These are phyloP conservation scores for Cutaneotrichosporon dermatis DNA, from an alignment of 1,284 basidiomycete genomes.

Conservation along the genomic window DNA sequence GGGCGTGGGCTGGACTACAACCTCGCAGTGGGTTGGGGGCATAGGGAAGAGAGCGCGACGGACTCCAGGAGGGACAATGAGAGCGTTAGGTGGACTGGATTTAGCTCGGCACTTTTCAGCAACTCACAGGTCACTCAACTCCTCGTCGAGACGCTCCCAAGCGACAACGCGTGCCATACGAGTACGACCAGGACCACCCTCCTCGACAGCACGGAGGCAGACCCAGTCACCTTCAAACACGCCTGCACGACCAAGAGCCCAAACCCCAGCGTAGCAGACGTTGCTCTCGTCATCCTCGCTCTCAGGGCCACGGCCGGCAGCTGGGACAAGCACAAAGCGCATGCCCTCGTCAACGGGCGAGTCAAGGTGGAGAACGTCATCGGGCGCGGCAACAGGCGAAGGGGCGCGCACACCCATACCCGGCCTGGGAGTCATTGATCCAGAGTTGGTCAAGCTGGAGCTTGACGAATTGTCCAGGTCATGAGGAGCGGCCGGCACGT, in stretches of 20 bases:
- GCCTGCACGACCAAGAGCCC: slow-evolving; percentile 67
- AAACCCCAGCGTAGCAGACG: slow-evolving; percentile 42
- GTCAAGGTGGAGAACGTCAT: slow-evolving; percentile 20
- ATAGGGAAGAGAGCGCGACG: slow-evolving; percentile 32
- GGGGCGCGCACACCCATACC: slow-evolving; percentile 13
- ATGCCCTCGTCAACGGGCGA: slow-evolving; percentile 16
- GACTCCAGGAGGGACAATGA: slow-evolving; percentile 52
- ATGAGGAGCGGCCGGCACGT: slow-evolving; percentile 15
- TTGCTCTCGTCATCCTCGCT: slow-evolving; percentile 16
- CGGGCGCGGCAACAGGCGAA: slow-evolving; percentile 27
- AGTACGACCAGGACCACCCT: slow-evolving; percentile 17
- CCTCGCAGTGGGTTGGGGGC: slow-evolving; percentile 10
- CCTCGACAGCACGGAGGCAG: slow-evolving; percentile 39
- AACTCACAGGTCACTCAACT: slow-evolving; percentile 25
- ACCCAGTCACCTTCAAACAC: slow-evolving; percentile 87
- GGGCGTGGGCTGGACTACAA: slow-evolving; percentile 44
- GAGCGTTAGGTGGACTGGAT: slow-evolving; percentile 53
- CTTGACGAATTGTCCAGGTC: slow-evolving; percentile 24
- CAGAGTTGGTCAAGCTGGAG: slow-evolving; percentile 31
- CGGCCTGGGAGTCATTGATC: slow-evolving; percentile 45
- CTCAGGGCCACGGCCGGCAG: slow-evolving; percentile 1
- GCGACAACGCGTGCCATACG: slow-evolving; percentile 58
- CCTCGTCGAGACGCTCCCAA: slow-evolving; percentile 51
- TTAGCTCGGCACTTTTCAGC: slow-evolving; percentile 1
- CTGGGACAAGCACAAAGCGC: slow-evolving; percentile 8